Evolutionary conservation across 202 grass and related monocot species (phyloP), one percentile per base, ranked within the genome.

Genomic region (Zoysia matrella): DNA sequence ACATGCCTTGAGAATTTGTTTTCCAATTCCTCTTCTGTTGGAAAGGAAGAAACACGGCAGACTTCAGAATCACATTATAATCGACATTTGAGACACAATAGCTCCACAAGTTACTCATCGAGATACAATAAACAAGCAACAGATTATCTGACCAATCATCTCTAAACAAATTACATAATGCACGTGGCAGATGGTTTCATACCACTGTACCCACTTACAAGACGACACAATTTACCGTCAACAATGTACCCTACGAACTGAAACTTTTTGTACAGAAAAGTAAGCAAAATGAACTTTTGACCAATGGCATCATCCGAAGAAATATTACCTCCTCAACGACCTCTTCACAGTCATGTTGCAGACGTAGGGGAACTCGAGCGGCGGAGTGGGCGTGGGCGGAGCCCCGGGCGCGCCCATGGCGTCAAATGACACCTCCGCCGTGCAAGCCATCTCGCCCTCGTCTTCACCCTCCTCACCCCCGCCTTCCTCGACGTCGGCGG

Each of bases 331-430:
- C 71, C 95, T 91, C 14, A 94, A 82, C 52, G 80, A 60, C 52
- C 88, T 91, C 72, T 82, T 93, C 16, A 98, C 95, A 47, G 95
- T 89, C 95, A 98, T 98, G 90, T 97, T 97, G 87, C 90, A 94
- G 57, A 97, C 88, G 86, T 97, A 97, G 7, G 95, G 95, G 71
- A 69, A 97, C 7, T 97, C 90, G 0, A 62, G 63, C 49, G 90
- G 95, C 1, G 95, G 90, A 0, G 81, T 69, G 7, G 95, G 95
- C 57, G 88, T 97, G 47, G 95, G 92, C 50, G 75, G 74, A 7
- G 86, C 78, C 6, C 86, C 90, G 61, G 88, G 93, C 52, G 92
- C 92, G 63, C 95, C 90, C 39, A 88, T 42, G 10, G 81, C 90
- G 48, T 97, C 81, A 55, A 97, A 89, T 11, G 95, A 94, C 11